These are phyloP conservation scores for Calonectria ilicicola DNA, from an alignment of 2,329 filamentous ascomycete species.

Conservation along the genomic window DNA sequence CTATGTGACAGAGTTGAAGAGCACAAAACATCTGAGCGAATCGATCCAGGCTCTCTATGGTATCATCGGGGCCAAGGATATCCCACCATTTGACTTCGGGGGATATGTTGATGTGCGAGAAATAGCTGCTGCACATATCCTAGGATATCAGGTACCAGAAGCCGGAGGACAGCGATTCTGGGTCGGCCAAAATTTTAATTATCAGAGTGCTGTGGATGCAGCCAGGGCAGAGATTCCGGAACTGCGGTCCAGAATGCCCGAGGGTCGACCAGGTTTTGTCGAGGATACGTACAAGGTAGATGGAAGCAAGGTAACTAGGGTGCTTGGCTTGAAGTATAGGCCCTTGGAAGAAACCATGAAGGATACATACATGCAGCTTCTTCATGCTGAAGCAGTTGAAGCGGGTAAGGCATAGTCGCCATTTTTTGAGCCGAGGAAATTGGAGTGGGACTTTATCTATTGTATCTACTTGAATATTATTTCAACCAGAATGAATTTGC, in stretches of 20 bases:
- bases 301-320: constrained; percentile 46
- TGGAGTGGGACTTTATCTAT: neutral
- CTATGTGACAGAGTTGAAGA: constrained; percentile 46
- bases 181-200: constrained; percentile 71
- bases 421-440: neutral
- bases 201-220: constrained; percentile 64
- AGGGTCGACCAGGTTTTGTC: constrained; percentile 28
- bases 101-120: constrained; percentile 69
- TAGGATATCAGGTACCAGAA: constrained; percentile 64
- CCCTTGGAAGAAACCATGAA: constrained; percentile 49
- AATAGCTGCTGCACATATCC: constrained; percentile 71
- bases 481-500: neutral
- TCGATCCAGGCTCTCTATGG: constrained; percentile 31
- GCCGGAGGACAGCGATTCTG: constrained; percentile 73
- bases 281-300: constrained; percentile 57
- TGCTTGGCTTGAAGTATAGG: constrained; percentile 72
- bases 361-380: constrained; percentile 17
- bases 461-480: neutral
- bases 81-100: constrained; percentile 37
- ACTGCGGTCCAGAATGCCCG: constrained; percentile 36
- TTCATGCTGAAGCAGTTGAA: neutral
- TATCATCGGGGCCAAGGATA: constrained; percentile 26
- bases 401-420: neutral
- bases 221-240: constrained; percentile 68
- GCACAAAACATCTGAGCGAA: constrained; percentile 29